Evolutionary conservation across 306 rosid species (phyloP).

Genomic region (Sphenostylis stenocarpa): DNA sequence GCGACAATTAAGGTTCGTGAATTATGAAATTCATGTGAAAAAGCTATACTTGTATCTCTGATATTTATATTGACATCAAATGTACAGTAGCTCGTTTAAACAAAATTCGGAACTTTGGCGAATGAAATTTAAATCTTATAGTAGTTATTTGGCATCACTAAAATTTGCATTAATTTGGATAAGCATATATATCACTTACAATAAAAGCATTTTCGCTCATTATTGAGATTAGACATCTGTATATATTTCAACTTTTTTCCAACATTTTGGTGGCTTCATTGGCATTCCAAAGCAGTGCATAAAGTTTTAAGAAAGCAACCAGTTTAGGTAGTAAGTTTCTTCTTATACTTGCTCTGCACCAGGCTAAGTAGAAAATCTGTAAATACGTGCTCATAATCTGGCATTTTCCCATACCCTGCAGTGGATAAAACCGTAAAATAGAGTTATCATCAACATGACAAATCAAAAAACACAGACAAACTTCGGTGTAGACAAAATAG

Average conservation of each 20-base stretch:
- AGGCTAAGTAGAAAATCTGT: constrained; percentile 56
- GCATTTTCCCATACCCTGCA: constrained; percentile 55
- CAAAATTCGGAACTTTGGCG: not conserved
- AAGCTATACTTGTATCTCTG: not conserved
- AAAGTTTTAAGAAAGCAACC: constrained; percentile 22
- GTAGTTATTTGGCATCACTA: not conserved
- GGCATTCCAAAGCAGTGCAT: constrained; percentile 30
- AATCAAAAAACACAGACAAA: not conserved
- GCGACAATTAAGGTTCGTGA: not conserved
- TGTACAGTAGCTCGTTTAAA: too few relatives aligned
- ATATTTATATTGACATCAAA: not conserved
- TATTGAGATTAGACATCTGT: constrained; percentile 17
- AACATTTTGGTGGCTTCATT: constrained; percentile 37
- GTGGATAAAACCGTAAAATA: not conserved
- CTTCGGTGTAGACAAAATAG: not conserved
- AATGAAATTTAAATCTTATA: not conserved
- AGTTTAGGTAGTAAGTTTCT: constrained; percentile 28
- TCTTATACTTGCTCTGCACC: constrained; percentile 50
- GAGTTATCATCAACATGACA: not conserved
- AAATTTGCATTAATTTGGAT: constrained; percentile 7
- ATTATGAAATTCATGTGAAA: not conserved
- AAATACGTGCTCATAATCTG: constrained; percentile 51
- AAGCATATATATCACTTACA: not conserved
- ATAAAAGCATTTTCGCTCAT: not conserved
- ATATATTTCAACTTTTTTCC: constrained; percentile 28